Base-by-base conservation (phyloP, 2,329 filamentous ascomycete species). In the Akanthomyces muscarius region DNA sequence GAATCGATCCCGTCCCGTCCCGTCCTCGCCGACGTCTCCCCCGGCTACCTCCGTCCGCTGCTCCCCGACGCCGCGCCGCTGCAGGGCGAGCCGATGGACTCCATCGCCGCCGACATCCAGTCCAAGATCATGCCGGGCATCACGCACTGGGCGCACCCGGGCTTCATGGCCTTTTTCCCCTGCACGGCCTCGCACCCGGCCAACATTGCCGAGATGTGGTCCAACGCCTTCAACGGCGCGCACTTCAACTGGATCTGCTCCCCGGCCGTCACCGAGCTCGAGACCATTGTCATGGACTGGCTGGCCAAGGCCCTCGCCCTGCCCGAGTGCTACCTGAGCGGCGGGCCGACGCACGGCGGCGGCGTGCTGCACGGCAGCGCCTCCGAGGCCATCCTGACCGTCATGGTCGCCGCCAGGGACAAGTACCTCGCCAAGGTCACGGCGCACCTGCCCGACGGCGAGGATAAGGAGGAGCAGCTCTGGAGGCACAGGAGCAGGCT, bases 171-270 rank as follows among this genome's bases (percentile, higher is more conserved):
- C 51, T 98, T 96, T 81, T 98, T 95, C 77, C 90, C 94, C 1
- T 91, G 91, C 56, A 87, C 86, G 28, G 87, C 88, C 60, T 91
- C 89, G 42, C 97, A 89, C 72, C 92, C 94, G 0, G 86, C 88
- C 33, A 94, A 97, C 74, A 83, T 98, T 13, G 94, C 92, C 23
- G 94, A 98, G 77, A 87, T 98, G 80, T 98, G 97, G 80, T 91
- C 87, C 50, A 88, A 91, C 5, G 89, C 92, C 7, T 93, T 97
- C 77, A 95, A 88, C 14, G 91, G 91, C 18, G 92, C 94, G 1
- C 92, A 92, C 45, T 98, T 98, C 82, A 98, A 98, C 77, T 98
- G 94, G 94, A 87, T 97, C 67, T 97, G 94, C 77, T 92, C 89
- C 6, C 94, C 94, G 0, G 92, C 90, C 7, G 89, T 95, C 21